phyloP scores from a whole-genome alignment of 2,329 filamentous ascomycete species.

The Pseudocercospora fuligena region DNA sequence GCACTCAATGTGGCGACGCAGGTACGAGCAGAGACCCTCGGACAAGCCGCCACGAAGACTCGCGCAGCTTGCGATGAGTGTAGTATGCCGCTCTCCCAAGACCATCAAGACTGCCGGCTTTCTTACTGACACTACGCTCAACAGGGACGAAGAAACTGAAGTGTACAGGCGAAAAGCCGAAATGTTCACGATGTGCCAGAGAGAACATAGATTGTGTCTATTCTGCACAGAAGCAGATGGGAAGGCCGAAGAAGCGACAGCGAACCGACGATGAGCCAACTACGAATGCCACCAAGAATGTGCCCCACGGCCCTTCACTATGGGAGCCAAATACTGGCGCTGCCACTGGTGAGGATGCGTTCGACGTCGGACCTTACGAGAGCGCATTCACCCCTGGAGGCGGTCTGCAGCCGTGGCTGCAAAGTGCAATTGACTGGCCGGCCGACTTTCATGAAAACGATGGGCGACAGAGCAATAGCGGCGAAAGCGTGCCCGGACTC shows the following conservation, averaged over 20 bases:
- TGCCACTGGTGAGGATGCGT: neutral
- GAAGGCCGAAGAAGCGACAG: constrained; percentile 54
- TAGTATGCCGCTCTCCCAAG: constrained; percentile 35
- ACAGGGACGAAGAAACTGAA: constrained; percentile 55
- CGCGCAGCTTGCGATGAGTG: constrained; percentile 50
- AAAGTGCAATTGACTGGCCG: constrained; percentile 19
- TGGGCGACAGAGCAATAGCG: constrained; percentile 10
- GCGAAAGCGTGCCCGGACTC: constrained; percentile 25
- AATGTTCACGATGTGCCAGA: constrained; percentile 48
- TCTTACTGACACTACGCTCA: constrained; percentile 7
- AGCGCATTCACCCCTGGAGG: constrained; percentile 27
- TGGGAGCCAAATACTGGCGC: neutral
- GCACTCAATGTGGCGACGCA: neutral
- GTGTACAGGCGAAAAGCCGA: constrained; percentile 51
- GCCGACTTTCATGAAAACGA: constrained; percentile 8
- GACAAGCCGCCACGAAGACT: constrained; percentile 29
- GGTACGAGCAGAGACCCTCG: neutral
- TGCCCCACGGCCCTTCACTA: neutral
- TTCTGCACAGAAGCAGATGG: constrained; percentile 56
- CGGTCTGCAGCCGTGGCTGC: constrained; percentile 33
- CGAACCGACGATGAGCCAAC: constrained; percentile 35
- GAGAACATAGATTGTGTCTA: constrained; percentile 52
- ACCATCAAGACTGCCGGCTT: neutral
- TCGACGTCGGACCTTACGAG: constrained; percentile 25
- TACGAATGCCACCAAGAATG: neutral